Evolutionary conservation across 148 eudicot species (phyloP).

Genomic region (Linanthus parryae): DNA sequence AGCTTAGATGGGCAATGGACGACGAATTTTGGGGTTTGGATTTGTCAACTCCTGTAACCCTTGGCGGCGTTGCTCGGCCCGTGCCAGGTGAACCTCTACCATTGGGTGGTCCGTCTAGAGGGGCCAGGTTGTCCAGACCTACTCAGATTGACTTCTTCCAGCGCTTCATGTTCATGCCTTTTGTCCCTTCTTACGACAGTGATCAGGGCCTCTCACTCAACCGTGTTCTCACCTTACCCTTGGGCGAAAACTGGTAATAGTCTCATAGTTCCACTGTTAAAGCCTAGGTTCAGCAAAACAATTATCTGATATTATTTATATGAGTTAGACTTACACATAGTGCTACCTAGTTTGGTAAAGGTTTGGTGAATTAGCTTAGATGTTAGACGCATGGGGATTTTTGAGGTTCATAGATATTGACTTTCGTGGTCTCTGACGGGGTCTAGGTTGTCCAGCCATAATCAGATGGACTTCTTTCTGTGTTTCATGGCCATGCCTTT

Average conservation of each 20-base stretch:
- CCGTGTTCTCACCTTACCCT: slow-evolving; percentile 49
- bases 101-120: slow-evolving; percentile 53
- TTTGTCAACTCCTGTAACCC: slow-evolving; percentile 65
- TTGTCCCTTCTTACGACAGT: slow-evolving; percentile 49
- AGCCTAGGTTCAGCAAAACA: too few species aligned
- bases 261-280: too few species aligned
- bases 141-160: slow-evolving; percentile 79
- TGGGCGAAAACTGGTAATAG: slow-evolving; percentile 42
- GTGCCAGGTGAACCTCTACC: slow-evolving; percentile 50
- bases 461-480: too few species aligned
- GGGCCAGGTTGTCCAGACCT: slow-evolving; percentile 51
- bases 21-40: slow-evolving; percentile 70
- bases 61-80: slow-evolving; percentile 67
- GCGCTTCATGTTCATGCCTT: slow-evolving; percentile 60
- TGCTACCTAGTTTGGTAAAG: too few species aligned
- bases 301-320: too few species aligned
- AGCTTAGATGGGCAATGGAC: slow-evolving; percentile 75
- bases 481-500: too few species aligned
- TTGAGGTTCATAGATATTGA: too few species aligned
- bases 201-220: slow-evolving; percentile 50
- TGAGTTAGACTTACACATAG: too few species aligned
- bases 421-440: too few species aligned
- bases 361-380: too few species aligned
- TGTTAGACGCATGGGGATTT: too few species aligned
- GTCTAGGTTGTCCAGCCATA: too few species aligned